Conservation (phyloP, 495 filamentous ascomycete species). For the Aspergillus mulundensis region DNA sequence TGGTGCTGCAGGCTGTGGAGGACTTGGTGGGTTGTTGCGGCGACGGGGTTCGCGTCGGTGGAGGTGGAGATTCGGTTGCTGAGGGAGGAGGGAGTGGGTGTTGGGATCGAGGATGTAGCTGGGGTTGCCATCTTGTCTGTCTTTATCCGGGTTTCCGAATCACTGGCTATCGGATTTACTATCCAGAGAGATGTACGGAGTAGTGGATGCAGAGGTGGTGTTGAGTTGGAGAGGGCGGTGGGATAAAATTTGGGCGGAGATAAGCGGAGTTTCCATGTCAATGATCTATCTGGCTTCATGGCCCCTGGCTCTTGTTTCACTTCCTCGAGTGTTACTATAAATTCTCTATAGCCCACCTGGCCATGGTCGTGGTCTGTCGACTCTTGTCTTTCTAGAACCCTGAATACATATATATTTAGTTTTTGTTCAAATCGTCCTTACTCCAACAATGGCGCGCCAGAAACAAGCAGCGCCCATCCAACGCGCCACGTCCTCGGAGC, state of each 20-base stretch:
- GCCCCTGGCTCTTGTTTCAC: not conserved
- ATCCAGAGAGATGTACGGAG: no score
- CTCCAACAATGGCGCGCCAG: conserved; percentile 58
- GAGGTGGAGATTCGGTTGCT: conserved; percentile 30
- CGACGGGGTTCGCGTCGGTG: conserved; percentile 24
- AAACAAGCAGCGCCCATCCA: conserved; percentile 67
- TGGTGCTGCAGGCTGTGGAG: conserved; percentile 80
- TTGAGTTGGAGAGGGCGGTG: not conserved
- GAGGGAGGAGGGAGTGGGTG: conserved; percentile 27
- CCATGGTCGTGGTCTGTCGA: not conserved
- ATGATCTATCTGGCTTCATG: conserved; percentile 42
- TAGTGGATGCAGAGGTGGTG: no score
- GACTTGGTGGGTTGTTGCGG: conserved; percentile 61
- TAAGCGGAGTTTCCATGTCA: conserved; percentile 19
- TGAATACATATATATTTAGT: not conserved
- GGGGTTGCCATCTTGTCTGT: not conserved
- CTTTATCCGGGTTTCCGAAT: no score
- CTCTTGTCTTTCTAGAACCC: not conserved
- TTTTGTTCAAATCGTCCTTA: not conserved
- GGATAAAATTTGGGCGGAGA: conserved; percentile 15
- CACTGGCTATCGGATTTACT: no score
- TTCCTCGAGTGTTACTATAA: not conserved
- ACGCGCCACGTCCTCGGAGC: conserved; percentile 62
- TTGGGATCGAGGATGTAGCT: conserved; percentile 8
- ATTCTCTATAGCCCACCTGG: not conserved